These are phyloP conservation scores for Saturnispora sanitii DNA, from an alignment of 805 yeast species.

Conservation along the genomic window DNA sequence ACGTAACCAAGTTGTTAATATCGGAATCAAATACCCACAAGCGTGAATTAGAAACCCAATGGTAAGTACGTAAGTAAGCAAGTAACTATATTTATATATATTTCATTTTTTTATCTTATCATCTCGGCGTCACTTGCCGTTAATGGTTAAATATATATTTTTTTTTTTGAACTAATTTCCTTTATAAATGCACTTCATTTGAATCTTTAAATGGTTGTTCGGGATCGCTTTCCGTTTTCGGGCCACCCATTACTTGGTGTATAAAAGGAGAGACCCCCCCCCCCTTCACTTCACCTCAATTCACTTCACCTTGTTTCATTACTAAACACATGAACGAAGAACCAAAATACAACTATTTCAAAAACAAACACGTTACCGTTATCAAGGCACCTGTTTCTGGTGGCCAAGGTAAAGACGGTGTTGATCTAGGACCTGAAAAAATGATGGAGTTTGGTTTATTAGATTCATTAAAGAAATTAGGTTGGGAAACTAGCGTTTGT, in stretches of 20 bases:
- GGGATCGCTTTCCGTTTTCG: slow-evolving; percentile 4
- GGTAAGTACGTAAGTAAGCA: too few species aligned
- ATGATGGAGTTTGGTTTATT: slow-evolving; percentile 64
- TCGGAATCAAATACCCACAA: slow-evolving; percentile 7
- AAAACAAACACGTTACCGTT: slow-evolving; percentile 49
- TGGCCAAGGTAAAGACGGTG: slow-evolving; percentile 92
- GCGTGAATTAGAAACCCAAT: slow-evolving; percentile 2
- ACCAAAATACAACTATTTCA: slow-evolving; percentile 41
- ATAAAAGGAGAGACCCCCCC: slow-evolving; percentile 3
- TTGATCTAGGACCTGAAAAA: slow-evolving; percentile 86
- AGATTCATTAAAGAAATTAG: slow-evolving; percentile 50
- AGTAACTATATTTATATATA: too few species aligned
- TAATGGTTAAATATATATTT: slow-evolving; percentile 3
- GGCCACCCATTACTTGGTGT: neutral
- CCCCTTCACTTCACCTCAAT: neutral
- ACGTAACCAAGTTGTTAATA: slow-evolving; percentile 3
- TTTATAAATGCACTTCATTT: too few species aligned
- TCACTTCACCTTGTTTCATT: neutral
- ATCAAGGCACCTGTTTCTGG: slow-evolving; percentile 91
- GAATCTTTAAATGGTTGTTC: too few species aligned
- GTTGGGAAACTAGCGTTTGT: slow-evolving; percentile 53
- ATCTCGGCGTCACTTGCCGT: slow-evolving; percentile 3
- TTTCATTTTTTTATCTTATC: too few species aligned
- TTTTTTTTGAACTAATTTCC: too few species aligned
- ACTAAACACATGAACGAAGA: slow-evolving; percentile 1